These are phyloP conservation scores for Lophiotrema nucula DNA, from an alignment of 495 filamentous ascomycete genomes.

Conservation along the genomic window DNA sequence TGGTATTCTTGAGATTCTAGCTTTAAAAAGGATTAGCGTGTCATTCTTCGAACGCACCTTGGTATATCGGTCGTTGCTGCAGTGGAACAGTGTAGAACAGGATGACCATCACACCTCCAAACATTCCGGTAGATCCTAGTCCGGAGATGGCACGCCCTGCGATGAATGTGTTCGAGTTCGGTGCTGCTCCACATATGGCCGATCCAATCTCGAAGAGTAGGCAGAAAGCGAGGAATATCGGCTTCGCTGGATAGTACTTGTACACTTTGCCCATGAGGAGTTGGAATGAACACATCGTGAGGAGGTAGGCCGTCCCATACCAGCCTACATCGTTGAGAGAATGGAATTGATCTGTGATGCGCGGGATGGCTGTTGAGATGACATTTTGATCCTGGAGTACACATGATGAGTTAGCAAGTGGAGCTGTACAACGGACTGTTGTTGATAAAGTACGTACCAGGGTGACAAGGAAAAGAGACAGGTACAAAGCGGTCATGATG, in stretches of 20 bases:
- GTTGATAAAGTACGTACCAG: conserved; percentile 27
- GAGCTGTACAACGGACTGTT: too few relatives aligned
- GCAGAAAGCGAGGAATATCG: conserved; percentile 66
- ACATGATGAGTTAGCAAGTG: background rate
- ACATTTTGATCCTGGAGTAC: conserved; percentile 31
- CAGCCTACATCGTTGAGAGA: conserved; percentile 31
- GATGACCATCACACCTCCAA: conserved; percentile 79
- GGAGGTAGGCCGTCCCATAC: conserved; percentile 29
- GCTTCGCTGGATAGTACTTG: conserved; percentile 71
- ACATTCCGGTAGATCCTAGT: conserved; percentile 78
- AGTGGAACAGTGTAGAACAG: conserved; percentile 74
- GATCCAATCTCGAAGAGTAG: conserved; percentile 82
- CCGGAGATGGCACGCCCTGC: conserved; percentile 83
- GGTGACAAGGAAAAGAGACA: conserved; percentile 42
- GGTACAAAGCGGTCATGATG: conserved; percentile 37
- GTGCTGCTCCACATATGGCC: conserved; percentile 74
- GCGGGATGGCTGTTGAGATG: conserved; percentile 31
- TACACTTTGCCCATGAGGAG: conserved; percentile 76
- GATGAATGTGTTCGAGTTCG: conserved; percentile 72
- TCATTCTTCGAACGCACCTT: conserved; percentile 57
- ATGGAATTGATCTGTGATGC: conserved; percentile 31
- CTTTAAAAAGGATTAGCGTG: conserved; percentile 12
- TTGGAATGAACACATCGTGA: conserved; percentile 57
- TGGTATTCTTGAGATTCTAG: background rate
- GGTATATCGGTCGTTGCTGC: conserved; percentile 66